A percentile compares a stretch with the other conserved stretches of the same genome.
These are phyloP conservation scores for Fusarium nematophilum DNA, from an alignment of 2,329 filamentous ascomycete species.

Conservation along the genomic window DNA sequence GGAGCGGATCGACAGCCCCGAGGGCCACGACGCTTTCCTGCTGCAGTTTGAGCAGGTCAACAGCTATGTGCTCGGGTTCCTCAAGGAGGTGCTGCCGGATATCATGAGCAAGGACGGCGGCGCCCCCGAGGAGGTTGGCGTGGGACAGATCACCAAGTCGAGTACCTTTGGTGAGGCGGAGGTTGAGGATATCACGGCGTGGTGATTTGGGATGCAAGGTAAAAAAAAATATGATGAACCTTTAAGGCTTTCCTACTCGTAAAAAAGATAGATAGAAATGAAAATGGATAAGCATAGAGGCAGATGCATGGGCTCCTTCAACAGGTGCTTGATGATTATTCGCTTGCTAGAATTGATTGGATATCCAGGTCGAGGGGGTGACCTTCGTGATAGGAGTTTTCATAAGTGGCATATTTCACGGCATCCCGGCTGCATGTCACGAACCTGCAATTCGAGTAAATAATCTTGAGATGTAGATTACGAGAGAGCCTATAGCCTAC, in stretches of 20 bases:
- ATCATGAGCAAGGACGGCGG: constrained; percentile 79
- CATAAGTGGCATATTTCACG: too few relatives aligned
- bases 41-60: constrained; percentile 99
- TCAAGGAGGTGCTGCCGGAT: constrained; percentile 84
- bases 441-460: too few relatives aligned
- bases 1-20: constrained; percentile 90
- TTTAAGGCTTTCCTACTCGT: background rate
- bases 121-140: constrained; percentile 60
- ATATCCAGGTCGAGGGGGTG: too few relatives aligned
- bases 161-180: constrained; percentile 97
- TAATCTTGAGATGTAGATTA: too few relatives aligned
- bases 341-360: too few relatives aligned
- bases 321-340: background rate
- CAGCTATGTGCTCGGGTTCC: constrained; percentile 82
- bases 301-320: background rate
- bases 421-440: too few relatives aligned
- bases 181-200: constrained; percentile 95
- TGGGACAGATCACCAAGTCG: constrained; percentile 79
- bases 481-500: too few relatives aligned
- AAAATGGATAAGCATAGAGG: background rate
- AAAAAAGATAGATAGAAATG: constrained; percentile 12
- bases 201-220: constrained; percentile 65
- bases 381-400: too few relatives aligned
- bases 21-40: constrained; percentile 96
- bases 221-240: background rate